Conservation (phyloP, 2,329 filamentous ascomycete genomes). For the Ascochyta fabae region DNA sequence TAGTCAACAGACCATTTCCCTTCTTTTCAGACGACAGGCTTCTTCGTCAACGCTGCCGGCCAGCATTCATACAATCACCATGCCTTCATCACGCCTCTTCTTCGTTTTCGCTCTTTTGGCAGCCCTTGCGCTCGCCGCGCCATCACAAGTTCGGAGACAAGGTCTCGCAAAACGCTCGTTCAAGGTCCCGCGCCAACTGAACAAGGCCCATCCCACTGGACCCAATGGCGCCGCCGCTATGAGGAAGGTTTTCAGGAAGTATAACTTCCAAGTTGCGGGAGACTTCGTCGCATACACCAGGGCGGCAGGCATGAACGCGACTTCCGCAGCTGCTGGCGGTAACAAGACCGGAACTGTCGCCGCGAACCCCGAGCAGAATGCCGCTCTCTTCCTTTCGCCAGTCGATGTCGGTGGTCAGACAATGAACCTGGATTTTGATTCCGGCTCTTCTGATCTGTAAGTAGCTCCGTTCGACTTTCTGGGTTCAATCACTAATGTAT, state of each 20-base stretch:
- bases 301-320: slow-evolving; percentile 52
- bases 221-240: slow-evolving; percentile 67
- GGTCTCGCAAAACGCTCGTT: slow-evolving; percentile 63
- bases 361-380: slow-evolving; percentile 69
- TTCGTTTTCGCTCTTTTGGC: slow-evolving; percentile 58
- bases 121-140: slow-evolving; percentile 56
- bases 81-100: slow-evolving; percentile 47
- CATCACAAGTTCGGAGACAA: slow-evolving; percentile 41
- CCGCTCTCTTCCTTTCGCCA: slow-evolving; percentile 73
- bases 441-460: slow-evolving; percentile 75
- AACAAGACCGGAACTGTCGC: slow-evolving; percentile 64
- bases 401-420: slow-evolving; percentile 73
- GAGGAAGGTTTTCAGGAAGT: slow-evolving; percentile 72
- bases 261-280: slow-evolving; percentile 52
- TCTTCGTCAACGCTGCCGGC: slow-evolving; percentile 46
- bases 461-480: slow-evolving; percentile 22
- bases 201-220: slow-evolving; percentile 58
- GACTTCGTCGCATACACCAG: slow-evolving; percentile 26
- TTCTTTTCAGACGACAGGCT: slow-evolving; percentile 24
- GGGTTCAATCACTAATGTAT: slow-evolving; percentile 17
- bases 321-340: slow-evolving; percentile 21
- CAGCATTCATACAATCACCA: slow-evolving; percentile 46
- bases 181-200: slow-evolving; percentile 65
- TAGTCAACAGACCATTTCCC: slow-evolving; percentile 30
- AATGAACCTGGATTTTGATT: slow-evolving; percentile 74